Evolutionary conservation across 129 eudicot genomes (phyloP), one percentile per base, ranked within the genome.

Genomic region (Helianthus tuberosus): DNA sequence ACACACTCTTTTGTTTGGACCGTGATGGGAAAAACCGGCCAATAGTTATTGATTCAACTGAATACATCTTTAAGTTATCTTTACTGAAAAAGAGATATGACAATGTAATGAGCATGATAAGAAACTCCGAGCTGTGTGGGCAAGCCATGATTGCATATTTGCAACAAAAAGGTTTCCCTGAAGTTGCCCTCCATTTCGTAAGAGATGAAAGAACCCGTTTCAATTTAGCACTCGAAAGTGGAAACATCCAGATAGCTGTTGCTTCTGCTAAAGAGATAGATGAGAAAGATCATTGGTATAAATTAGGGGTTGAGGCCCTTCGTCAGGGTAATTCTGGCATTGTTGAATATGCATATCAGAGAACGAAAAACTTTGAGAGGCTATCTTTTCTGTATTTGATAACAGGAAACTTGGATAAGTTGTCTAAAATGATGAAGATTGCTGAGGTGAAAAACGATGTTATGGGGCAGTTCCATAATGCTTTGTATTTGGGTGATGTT

Each of bases 131-230:
- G 73, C 82, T 89, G 8, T 89, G 96, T 59, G 96, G 96, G 53
- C 96, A 89, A 78, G 96, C 96, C 35, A 86, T 89, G 96, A 89
- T 89, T 76, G 96, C 96, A 0, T 89, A 89, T 69, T 77, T 89
- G 13, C 96, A 89, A 83, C 96, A 89, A 83, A 89, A 89, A 66
- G 96, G 96, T 38, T 89, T 89, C 67, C 96, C 96, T 5, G 91
- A 89, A 52, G 95, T 88, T 64, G 95, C 95, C 32, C 88, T 88
- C 32, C 89, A 88, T 81, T 88, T 88, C 38, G 95, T 88, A 73
- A 88, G 86, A 68, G 95, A 88, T 60, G 95, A 88, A 66, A 72
- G 85, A 29, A 85, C 88, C 38, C 88, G 95, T 4, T 88, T 88
- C 72, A 88, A 85, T 66, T 66, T 88, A 53, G 95, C 95, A 36